Conservation (phyloP, 345 rosid species). For the Sapria himalayana region DNA sequence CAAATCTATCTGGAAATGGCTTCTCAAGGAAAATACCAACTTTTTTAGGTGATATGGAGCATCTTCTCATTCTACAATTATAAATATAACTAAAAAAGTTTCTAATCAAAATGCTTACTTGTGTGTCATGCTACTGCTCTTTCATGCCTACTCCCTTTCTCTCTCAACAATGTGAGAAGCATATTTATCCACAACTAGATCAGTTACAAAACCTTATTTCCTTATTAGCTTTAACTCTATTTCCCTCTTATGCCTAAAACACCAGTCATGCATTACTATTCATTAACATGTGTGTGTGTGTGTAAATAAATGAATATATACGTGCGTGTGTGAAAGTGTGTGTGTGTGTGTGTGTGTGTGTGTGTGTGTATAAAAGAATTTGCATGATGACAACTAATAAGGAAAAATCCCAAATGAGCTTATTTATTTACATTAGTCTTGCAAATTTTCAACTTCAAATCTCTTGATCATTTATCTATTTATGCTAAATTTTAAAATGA, state of each 20-base stretch:
- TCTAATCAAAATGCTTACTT: too few relatives aligned
- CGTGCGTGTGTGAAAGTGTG: too few relatives aligned
- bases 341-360: too few relatives aligned
- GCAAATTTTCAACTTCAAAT: slow-evolving; percentile 24
- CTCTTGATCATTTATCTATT: background rate
- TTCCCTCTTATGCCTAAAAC: background rate
- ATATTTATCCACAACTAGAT: slow-evolving; percentile 56
- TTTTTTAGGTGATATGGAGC: slow-evolving; percentile 75
- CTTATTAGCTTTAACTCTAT: slow-evolving; percentile 25
- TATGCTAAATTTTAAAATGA: background rate
- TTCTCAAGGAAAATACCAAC: slow-evolving; percentile 60
- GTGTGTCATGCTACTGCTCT: too few relatives aligned
- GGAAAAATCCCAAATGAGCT: slow-evolving; percentile 79
- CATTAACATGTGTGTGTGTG: too few relatives aligned
- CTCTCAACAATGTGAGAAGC: slow-evolving; percentile 38
- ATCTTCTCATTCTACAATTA: slow-evolving; percentile 64
- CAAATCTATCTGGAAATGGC: slow-evolving; percentile 69
- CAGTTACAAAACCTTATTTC: slow-evolving; percentile 60
- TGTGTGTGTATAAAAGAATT: too few relatives aligned
- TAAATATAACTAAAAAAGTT: too few relatives aligned
- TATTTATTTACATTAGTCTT: slow-evolving; percentile 57
- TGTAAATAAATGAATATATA: too few relatives aligned
- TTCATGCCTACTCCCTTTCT: background rate
- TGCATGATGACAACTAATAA: slow-evolving; percentile 48
- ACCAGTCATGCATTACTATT: background rate